These are phyloP conservation scores for Neospora caninum DNA, from an alignment of 169 alveolate species.

Conservation along the genomic window DNA sequence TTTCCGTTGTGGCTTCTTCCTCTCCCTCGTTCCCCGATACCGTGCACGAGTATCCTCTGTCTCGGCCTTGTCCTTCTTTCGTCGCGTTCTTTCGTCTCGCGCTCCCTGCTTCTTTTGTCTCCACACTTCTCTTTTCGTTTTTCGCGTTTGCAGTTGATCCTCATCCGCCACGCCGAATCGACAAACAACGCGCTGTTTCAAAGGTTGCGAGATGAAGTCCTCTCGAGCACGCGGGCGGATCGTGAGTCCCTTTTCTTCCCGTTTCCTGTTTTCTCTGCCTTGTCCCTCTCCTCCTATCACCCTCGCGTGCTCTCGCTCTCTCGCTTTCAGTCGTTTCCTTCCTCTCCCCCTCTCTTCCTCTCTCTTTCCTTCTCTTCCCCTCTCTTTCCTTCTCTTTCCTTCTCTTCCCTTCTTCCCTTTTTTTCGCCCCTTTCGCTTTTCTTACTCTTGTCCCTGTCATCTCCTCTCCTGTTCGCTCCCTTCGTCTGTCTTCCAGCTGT, in stretches of 20 bases:
- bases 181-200: neutral
- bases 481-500: neutral
- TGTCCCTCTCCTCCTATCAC: neutral
- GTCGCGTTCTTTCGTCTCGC: neutral
- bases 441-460: too few species aligned
- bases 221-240: neutral
- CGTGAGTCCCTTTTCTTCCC: neutral
- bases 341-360: neutral
- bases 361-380: neutral
- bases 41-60: neutral
- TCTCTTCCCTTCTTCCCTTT: neutral
- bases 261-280: neutral
- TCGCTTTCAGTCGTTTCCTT: neutral
- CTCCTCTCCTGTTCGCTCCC: neutral
- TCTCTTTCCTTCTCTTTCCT: neutral
- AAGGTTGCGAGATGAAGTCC: neutral
- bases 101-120: neutral
- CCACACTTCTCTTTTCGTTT: neutral
- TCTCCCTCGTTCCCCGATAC: too few species aligned
- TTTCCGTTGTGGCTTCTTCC: too few species aligned
- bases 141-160: neutral
- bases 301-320: neutral
- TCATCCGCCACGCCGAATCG: slow-evolving; percentile 13
- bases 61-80: neutral
- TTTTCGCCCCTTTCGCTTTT: neutral